Evolutionary conservation across 2,329 filamentous ascomycete genomes (phyloP), one percentile per base, ranked within the genome.

Genomic region (Cytospora chrysosperma): DNA sequence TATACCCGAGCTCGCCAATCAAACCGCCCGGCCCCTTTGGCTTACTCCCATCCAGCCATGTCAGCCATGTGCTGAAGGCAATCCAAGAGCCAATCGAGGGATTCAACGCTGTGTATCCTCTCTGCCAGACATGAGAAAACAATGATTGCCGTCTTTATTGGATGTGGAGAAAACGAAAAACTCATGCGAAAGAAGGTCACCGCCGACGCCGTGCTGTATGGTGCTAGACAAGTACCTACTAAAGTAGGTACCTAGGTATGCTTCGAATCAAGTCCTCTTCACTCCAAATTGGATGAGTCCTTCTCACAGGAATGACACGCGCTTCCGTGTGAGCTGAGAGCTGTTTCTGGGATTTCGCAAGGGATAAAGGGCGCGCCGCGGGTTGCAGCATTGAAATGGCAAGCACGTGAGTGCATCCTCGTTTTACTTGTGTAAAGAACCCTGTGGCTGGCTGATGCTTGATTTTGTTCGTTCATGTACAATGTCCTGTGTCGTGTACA

Each of bases 381-480:
- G 32, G 51, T 26, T 55, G 40, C 59, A 55, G 40, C 27, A 53
- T 53, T 27, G 51, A 21, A 55, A 49, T 26, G 51, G 47, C 37
- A 61, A 53, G 59, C 59, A 61, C 59, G 37, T 61, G 59, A 50
- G 59, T 55, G 59, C 59, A 50, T 55, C 34, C 17, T 61, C 51
- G 47, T 47, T 21, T 21, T 7, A 47, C 28, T 32, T 52, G 49
- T 52, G 49, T 49, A 56, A 47, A 12, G 21, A 55, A 30, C 7
- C 30, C 28, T 21, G n/a, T n/a, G 37, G 28, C 21, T 28, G 59
- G 51, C 40, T 24, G 51, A 50, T 17, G 24, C 19, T 62, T 30
- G n/a, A 26, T 19, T 15, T 40, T 40, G 37, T 40, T 19, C 47
- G 24, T 47, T 34, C n/a, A 56, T 30, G 53, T 30, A 43, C 54